Conservation (phyloP, 2,329 filamentous ascomycete species). For the Fusarium napiforme region DNA sequence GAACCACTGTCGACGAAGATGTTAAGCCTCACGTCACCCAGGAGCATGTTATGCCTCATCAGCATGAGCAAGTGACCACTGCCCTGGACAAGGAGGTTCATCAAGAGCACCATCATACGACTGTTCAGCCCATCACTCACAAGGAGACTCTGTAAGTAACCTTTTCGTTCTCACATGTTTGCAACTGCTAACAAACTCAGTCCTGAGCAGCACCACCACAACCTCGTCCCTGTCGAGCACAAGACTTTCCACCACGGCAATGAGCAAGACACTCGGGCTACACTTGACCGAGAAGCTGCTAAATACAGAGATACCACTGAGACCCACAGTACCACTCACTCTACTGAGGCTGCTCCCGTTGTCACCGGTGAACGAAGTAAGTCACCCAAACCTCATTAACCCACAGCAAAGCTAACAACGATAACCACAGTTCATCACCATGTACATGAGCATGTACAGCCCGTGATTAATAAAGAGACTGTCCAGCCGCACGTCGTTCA, state of each 20-base stretch:
- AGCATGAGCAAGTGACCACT: conserved; percentile 70
- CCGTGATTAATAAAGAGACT: conserved; percentile 75
- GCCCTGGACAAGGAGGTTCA: conserved; percentile 76
- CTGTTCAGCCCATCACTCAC: conserved; percentile 68
- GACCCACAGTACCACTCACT: conserved; percentile 47
- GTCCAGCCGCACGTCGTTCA: conserved; percentile 75
- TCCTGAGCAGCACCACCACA: conserved; percentile 72
- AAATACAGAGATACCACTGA: conserved; percentile 45
- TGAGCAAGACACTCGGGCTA: conserved; percentile 56
- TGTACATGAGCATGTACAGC: conserved; percentile 76
- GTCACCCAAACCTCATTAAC: neutral
- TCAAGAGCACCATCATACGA: conserved; percentile 78
- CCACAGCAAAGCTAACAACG: neutral
- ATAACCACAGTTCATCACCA: conserved; percentile 48
- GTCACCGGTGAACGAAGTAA: conserved; percentile 45
- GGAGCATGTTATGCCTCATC: conserved; percentile 68
- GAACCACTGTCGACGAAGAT: conserved; percentile 76
- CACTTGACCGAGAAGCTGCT: conserved; percentile 62
- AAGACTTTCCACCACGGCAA: conserved; percentile 71
- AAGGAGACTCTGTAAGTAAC: conserved; percentile 56
- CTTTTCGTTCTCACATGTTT: neutral
- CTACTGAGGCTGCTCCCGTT: conserved; percentile 40
- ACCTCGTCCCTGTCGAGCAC: conserved; percentile 68
- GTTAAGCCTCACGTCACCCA: conserved; percentile 69
- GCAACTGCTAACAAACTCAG: conserved; percentile 26